Conservation (phyloP, 208 protist genomes). For the Vickermania spadyakhi region DNA sequence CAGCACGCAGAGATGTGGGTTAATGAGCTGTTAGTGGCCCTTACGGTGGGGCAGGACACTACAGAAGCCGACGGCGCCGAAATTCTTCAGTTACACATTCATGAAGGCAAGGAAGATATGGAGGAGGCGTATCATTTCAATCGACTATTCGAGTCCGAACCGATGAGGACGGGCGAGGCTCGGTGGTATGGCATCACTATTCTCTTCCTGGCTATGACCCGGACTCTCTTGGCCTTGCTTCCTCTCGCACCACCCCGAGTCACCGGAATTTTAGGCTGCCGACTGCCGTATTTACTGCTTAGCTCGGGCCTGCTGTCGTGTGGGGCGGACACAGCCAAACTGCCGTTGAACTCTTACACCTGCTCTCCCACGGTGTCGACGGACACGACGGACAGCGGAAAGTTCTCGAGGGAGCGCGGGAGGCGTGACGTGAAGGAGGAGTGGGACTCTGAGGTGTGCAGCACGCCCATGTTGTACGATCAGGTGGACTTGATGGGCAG, state of each 20-base stretch:
- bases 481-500: conserved; percentile 29
- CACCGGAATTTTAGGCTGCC: not conserved
- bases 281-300: not conserved
- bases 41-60: conserved; percentile 19
- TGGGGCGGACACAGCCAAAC: not conserved
- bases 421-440: not conserved
- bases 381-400: not conserved
- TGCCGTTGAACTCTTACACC: not conserved
- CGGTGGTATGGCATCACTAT: not conserved
- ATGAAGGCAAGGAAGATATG: not conserved
- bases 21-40: conserved; percentile 34
- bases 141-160: not conserved
- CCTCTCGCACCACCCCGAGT: not conserved
- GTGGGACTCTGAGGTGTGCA: not conserved
- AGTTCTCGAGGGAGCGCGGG: not conserved
- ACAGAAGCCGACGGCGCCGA: not conserved
- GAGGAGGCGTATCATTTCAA: not conserved
- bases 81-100: not conserved
- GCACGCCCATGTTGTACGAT: not conserved
- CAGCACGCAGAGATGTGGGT: conserved; percentile 48
- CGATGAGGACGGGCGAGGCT: not conserved
- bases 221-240: not conserved
- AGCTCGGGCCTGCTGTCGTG: not conserved
- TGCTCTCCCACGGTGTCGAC: not conserved
- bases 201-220: not conserved